Evolutionary conservation across 1,139 yeast species (phyloP), one percentile per base, ranked within the genome.

Genomic region (Lodderomyces elongisporus): DNA sequence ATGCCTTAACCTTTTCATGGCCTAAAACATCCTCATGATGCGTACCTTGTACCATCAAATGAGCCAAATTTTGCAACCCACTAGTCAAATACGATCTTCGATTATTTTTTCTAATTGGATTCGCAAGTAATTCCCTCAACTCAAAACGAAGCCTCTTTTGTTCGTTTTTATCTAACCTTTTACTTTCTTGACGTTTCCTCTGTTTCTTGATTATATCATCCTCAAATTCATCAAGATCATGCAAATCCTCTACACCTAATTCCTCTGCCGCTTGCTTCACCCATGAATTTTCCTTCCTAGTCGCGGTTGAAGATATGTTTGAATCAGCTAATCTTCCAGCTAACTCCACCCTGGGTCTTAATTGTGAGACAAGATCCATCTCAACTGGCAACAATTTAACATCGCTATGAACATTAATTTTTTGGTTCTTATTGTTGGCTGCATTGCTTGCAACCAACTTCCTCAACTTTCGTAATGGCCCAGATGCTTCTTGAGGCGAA

Each of bases 401-500:
- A 43, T 83, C 85, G 31, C 74, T 74, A 42, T 56, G 66, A 43
- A 58, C 52, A 43, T 52, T 57, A 28, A 62, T 36, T 29, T 47
- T 50, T n/a, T 28, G 25, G 12, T 21, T 34, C 17, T 26, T 27
- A n/a, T 28, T 30, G 1, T 33, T 15, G n/a, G 49, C 30, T 13
- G 56, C 52, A 33, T 62, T 61, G 32, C 51, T 54, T 0, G 80
- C 71, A 29, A 82, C 70, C 21, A 82, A 63, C 44, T 73, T 77
- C 47, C 95, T 72, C 36, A 91, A 69, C 53, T 83, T 85, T 49
- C 75, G 71, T 44, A 91, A 66, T 1, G 96, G 93, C 0, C 95
- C 95, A 37, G 88, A 74, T 0, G 94, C 84, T 54, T 91, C 99
- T 43, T 84, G 89, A 10, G 97, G 96, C 3, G 96, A 84, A 49